Evolutionary conservation across 1,284 basidiomycete species (phyloP), one percentile per base, ranked within the genome.

Genomic region (Ceratobasidium sp.): DNA sequence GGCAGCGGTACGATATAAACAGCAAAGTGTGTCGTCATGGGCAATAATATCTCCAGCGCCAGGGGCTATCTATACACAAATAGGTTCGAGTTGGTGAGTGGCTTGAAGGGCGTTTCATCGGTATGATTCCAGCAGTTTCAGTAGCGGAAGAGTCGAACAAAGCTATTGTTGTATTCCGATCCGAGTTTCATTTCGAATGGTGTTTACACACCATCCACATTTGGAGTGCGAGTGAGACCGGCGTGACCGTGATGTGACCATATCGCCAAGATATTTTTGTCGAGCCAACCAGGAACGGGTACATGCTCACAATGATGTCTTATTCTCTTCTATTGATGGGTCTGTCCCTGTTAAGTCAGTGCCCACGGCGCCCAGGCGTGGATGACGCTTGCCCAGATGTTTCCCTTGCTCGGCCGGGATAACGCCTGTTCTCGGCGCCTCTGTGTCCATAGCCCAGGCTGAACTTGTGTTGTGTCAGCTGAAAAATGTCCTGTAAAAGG

Each of bases 311-410:
- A 18, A 12, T 50, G 48, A 50, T 18, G 48, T 50, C 48, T 50
- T 50, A 18, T 48, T 48, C 48, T 50, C 48, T 20, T 50, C 33
- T 33, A 35, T 6, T 33, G 30, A 33, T 4, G 16, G 16, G 33
- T 44, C 20, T n/a, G 14, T 41, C 8, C 38, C 60, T 23, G 30
- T 64, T 44, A 41, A 64, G 60, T 44, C 60, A 27, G 41, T 64
- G 60, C 60, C 60, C 60, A 64, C 60, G 60, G 35, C 44, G 38
- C 20, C 7, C 20, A 8, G 44, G 20, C 60, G 60, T 64, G 60
- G 60, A 64, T 46, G 60, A 44, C 8, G 38, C 18, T n/a, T 46
- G 41, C 41, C 60, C 60, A 27, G 20, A 46, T 50, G 48, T 50
- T 50, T 18, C 41, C 38, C 35, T 62, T n/a, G 60, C 60, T 64